Base-by-base conservation (phyloP, 169 alveolate species). In the Plasmodium relictum region DNA sequence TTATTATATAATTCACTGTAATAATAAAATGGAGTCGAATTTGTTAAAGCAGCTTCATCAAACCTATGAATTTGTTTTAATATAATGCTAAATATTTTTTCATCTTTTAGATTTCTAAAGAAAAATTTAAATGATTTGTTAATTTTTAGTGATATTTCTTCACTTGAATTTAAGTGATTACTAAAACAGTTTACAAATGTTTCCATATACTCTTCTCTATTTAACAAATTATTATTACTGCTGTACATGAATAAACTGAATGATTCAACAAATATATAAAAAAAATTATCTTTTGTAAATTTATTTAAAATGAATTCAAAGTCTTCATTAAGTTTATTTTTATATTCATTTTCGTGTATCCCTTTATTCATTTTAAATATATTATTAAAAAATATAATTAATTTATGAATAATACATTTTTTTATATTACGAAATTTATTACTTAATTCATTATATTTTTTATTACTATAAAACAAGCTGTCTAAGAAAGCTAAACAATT, bases 41-140 rank as follows among this genome's bases (percentile, higher is more conserved):
- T 86, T 50, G 14, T 56, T 86, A 86, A 37, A 7, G 70, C 92
- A 22, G 59, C 69, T 86, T 86, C 87, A 72, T 71, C 92, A 71
- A 58, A 69, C 39, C 92, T 69, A 61, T 86, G 86, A 59, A 58
- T 41, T 31, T 70, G 48, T 16, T 71, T 86, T 44, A 86, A 65
- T 61, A 86, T 71, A 9, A 41, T 42, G 24, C 39, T 58, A 48
- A 71, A 86, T 10, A 86, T 71, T 14, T 41, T 59, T 44, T 86
- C 87, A 86, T 86, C 74, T 22, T 37, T 86, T 39, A 66, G 20
- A 37, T 42, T 16, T 62, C 59, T 65, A 86, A 86, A 86, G 22
- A 86, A 42, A 73, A 70, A 86, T 63, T 86, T 86, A 86, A 86
- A 86, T 58, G 78, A 86, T 86, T 56, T 69, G 58, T 56, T 86